Evolutionary conservation across 306 rosid genomes (phyloP).

Genomic region (Begonia fuchsioides): DNA sequence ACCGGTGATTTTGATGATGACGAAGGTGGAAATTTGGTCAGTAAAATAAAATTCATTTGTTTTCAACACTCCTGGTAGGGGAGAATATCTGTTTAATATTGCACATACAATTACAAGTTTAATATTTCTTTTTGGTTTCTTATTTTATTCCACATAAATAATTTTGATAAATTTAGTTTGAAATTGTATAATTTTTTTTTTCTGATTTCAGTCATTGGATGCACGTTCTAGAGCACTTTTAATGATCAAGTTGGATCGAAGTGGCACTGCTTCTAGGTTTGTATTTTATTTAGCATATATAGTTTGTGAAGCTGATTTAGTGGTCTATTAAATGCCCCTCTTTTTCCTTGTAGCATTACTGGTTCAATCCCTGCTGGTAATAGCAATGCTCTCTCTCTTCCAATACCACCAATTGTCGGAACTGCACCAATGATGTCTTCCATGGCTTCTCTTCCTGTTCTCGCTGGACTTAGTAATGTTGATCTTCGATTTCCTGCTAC

Average conservation of each 20-base stretch:
- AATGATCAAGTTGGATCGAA: constrained; percentile 94
- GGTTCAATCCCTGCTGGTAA: constrained; percentile 40
- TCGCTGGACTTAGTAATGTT: constrained; percentile 38
- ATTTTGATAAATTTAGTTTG: constrained; percentile 1
- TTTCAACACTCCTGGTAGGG: too few species aligned
- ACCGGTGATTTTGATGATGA: constrained; percentile 89
- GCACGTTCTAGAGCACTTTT: constrained; percentile 81
- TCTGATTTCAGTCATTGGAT: constrained; percentile 54
- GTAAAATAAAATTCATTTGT: constrained; percentile 2
- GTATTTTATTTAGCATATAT: constrained; percentile 11
- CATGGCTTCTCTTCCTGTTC: constrained; percentile 32
- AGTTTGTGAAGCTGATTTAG: constrained; percentile 9
- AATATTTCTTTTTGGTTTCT: not conserved
- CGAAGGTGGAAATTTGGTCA: constrained; percentile 84
- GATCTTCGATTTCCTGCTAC: constrained; percentile 48
- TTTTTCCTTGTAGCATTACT: constrained; percentile 34
- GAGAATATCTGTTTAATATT: too few species aligned
- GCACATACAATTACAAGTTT: not conserved
- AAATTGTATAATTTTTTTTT: not conserved
- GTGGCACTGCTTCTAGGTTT: constrained; percentile 62
- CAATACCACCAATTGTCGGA: constrained; percentile 27
- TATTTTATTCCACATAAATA: not conserved
- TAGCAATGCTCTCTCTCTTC: constrained; percentile 31
- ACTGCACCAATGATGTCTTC: constrained; percentile 22
- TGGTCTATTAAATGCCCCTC: not conserved